Evolutionary conservation across 192 early-diverging fungal species (phyloP).

Genomic region (Blastocladiella britannica): DNA sequence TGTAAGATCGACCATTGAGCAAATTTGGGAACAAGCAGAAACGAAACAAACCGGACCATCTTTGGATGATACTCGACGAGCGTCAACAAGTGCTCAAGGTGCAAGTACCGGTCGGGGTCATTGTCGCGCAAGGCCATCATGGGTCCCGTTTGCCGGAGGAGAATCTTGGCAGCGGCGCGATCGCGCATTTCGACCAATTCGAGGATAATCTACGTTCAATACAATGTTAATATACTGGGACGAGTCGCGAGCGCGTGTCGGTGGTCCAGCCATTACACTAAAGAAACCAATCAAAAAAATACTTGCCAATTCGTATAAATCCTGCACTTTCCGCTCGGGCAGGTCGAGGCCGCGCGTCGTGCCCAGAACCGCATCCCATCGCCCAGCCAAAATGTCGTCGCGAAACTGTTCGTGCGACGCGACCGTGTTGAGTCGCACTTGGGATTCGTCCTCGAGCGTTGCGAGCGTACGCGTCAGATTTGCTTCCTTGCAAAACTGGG

Average conservation of each 20-base stretch:
- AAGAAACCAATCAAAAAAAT: conserved; percentile 1
- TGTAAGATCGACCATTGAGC: background rate
- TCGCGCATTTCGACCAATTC: conserved; percentile 74
- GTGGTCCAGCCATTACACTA: background rate
- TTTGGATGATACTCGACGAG: conserved; percentile 45
- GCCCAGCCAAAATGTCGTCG: conserved; percentile 49
- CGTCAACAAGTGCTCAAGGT: conserved; percentile 59
- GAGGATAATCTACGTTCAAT: conserved; percentile 40
- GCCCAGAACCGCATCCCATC: conserved; percentile 69
- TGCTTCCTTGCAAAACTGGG: conserved; percentile 83
- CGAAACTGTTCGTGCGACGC: conserved; percentile 56
- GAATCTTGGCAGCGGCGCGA: conserved; percentile 53
- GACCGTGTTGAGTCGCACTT: conserved; percentile 61
- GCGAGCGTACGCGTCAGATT: conserved; percentile 58
- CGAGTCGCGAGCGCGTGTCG: background rate
- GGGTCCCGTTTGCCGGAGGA: conserved; percentile 75
- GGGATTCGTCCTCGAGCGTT: conserved; percentile 62
- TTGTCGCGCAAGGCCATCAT: conserved; percentile 59
- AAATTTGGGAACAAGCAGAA: background rate
- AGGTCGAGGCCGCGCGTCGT: conserved; percentile 46
- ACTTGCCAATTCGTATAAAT: conserved; percentile 70
- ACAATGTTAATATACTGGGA: background rate
- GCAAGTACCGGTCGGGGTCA: conserved; percentile 59
- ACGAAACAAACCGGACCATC: conserved; percentile 17
- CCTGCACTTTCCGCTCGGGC: conserved; percentile 44